phyloP scores from a whole-genome alignment of 2,329 filamentous ascomycete species.

The Blastomyces parvus region DNA sequence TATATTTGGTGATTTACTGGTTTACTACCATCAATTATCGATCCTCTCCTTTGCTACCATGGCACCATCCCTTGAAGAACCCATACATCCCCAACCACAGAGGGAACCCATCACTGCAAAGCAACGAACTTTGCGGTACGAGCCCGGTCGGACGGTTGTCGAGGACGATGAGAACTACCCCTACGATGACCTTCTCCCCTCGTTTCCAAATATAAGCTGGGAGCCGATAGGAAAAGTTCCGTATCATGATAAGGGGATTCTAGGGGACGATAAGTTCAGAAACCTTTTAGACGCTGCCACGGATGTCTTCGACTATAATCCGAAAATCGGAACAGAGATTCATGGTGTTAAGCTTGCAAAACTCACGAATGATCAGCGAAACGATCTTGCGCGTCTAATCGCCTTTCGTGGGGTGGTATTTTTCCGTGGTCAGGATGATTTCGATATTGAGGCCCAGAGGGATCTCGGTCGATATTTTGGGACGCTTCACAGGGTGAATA shows the following conservation, averaged over 20 bases:
- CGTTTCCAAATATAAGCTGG: slow-evolving; percentile 29
- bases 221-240: slow-evolving; percentile 39
- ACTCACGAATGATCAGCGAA: slow-evolving; percentile 44
- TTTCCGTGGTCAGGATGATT: slow-evolving; percentile 47
- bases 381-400: slow-evolving; percentile 46
- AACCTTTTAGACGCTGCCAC: slow-evolving; percentile 45
- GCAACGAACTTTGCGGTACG: background rate
- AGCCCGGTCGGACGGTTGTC: background rate
- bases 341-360: slow-evolving; percentile 43
- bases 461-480: slow-evolving; percentile 46
- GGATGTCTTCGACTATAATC: slow-evolving; percentile 48
- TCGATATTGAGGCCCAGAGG: slow-evolving; percentile 46
- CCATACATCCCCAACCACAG: background rate
- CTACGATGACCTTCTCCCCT: background rate
- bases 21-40: background rate
- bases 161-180: background rate
- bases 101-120: background rate
- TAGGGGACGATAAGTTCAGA: slow-evolving; percentile 46
- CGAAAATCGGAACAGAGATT: slow-evolving; percentile 48
- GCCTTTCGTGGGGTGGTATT: slow-evolving; percentile 49
- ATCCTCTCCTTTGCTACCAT: background rate
- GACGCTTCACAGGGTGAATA: slow-evolving; percentile 39
- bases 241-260: slow-evolving; percentile 46
- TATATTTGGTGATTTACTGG: background rate
- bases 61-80: slow-evolving; percentile 1